These are phyloP conservation scores for rapeseed (Brassica napus) DNA, from an alignment of 345 rosid species.

Conservation along the genomic window DNA sequence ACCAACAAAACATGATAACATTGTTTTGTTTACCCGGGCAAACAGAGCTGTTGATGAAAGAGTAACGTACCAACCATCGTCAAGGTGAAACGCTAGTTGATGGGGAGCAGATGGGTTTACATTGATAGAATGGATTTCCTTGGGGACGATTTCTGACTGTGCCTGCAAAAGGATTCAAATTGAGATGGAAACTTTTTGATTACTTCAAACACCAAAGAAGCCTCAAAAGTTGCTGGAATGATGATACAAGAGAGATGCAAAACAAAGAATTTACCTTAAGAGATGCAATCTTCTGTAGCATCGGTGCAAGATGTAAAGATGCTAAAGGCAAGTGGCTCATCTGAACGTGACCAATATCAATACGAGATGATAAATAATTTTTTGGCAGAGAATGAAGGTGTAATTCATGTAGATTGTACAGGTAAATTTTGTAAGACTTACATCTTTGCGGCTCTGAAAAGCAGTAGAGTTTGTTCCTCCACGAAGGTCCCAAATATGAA, in stretches of 20 bases:
- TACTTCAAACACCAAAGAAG: too few relatives aligned
- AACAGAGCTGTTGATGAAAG: conserved; percentile 15
- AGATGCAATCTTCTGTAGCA: conserved; percentile 65
- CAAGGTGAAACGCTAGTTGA: conserved; percentile 92
- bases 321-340: conserved; percentile 51
- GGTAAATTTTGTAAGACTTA: conserved; percentile 30
- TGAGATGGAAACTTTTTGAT: background rate
- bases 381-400: conserved; percentile 11
- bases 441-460: conserved; percentile 73
- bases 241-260: too few relatives aligned
- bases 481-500: conserved; percentile 89
- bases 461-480: conserved; percentile 73
- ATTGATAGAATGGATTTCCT: conserved; percentile 78
- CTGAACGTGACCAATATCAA: conserved; percentile 44
- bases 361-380: conserved; percentile 12
- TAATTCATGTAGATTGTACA: background rate
- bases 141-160: conserved; percentile 76
- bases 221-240: too few relatives aligned
- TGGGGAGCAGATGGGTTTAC: conserved; percentile 77
- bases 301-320: conserved; percentile 62
- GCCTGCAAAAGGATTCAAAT: conserved; percentile 51
- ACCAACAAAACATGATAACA: conserved; percentile 7
- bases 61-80: conserved; percentile 83
- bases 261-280: conserved; percentile 31
- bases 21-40: background rate